Evolutionary conservation across 202 grass and related monocot species (phyloP).

Genomic region (Hordeum pubiflorum): DNA sequence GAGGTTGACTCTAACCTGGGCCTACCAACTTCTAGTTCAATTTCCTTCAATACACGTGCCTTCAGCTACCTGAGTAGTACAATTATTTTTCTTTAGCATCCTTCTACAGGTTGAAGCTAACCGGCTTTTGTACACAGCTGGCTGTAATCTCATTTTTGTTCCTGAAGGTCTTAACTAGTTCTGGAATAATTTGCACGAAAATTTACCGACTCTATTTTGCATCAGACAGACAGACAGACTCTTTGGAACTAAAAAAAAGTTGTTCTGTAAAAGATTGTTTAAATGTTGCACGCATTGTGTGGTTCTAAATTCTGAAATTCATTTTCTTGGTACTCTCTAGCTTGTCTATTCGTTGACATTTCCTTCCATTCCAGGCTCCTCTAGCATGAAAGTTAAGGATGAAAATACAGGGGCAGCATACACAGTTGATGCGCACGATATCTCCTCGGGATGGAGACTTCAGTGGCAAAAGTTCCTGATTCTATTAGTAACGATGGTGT

Average conservation of each 20-base stretch:
- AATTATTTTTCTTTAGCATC: not conserved
- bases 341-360: conserved; percentile 2
- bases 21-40: not conserved
- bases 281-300: not conserved
- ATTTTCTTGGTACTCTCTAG: not conserved
- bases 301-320: conserved; percentile 11
- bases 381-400: conserved; percentile 81
- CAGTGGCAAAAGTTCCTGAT: conserved; percentile 27
- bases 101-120: not conserved
- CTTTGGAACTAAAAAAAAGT: not conserved
- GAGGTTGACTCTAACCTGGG: not conserved
- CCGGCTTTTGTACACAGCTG: not conserved
- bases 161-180: not conserved
- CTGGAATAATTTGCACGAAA: not conserved
- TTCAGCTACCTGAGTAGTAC: not conserved
- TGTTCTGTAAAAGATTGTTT: not conserved
- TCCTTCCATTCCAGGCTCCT: conserved; percentile 60
- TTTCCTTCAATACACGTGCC: not conserved
- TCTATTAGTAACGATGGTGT: conserved; percentile 40
- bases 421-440: conserved; percentile 43
- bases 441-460: conserved; percentile 52
- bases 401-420: conserved; percentile 46
- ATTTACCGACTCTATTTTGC: not conserved
- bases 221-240: not conserved
- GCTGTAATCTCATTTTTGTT: not conserved